phyloP scores from a whole-genome alignment of 1,284 basidiomycete genomes.

The Caloboletus inedulis region DNA sequence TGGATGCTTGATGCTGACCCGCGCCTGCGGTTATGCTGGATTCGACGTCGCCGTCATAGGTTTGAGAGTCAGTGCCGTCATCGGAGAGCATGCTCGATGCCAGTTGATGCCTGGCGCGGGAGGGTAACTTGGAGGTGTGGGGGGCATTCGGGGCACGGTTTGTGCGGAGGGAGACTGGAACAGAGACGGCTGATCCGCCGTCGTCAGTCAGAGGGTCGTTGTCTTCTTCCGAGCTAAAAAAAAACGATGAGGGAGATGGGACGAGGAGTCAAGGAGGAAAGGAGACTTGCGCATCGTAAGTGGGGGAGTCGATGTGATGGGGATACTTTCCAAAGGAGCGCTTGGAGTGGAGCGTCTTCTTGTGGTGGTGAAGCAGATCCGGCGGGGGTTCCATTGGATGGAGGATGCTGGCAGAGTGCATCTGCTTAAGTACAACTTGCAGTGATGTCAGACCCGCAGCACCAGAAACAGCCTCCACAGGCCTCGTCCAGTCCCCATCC shows the following conservation, averaged over 20 bases:
- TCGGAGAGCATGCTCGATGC: constrained; percentile 58
- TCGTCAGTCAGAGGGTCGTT: constrained; percentile 80
- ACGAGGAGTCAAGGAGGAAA: neutral
- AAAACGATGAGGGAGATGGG: constrained; percentile 1
- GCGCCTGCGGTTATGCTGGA: constrained; percentile 63
- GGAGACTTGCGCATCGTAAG: constrained; percentile 63
- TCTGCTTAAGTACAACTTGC: too few relatives aligned
- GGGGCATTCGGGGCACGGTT: constrained; percentile 31
- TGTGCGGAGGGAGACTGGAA: constrained; percentile 35
- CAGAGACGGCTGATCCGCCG: constrained; percentile 50
- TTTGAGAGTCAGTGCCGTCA: constrained; percentile 76
- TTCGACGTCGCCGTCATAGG: constrained; percentile 90
- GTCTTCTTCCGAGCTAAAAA: constrained; percentile 68
- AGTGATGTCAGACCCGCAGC: neutral
- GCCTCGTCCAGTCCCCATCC: neutral
- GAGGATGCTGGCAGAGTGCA: neutral
- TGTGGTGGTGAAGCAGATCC: constrained; percentile 35
- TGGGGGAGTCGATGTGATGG: constrained; percentile 59
- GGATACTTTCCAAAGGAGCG: constrained; percentile 63
- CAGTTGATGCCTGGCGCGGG: constrained; percentile 50
- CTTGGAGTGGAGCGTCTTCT: constrained; percentile 56
- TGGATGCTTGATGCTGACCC: constrained; percentile 36
- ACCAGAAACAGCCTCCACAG: neutral
- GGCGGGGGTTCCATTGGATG: constrained; percentile 26
- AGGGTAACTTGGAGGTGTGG: constrained; percentile 20